Conservation (phyloP, 2,329 filamentous ascomycete genomes). For the Diaporthe australafricana region DNA sequence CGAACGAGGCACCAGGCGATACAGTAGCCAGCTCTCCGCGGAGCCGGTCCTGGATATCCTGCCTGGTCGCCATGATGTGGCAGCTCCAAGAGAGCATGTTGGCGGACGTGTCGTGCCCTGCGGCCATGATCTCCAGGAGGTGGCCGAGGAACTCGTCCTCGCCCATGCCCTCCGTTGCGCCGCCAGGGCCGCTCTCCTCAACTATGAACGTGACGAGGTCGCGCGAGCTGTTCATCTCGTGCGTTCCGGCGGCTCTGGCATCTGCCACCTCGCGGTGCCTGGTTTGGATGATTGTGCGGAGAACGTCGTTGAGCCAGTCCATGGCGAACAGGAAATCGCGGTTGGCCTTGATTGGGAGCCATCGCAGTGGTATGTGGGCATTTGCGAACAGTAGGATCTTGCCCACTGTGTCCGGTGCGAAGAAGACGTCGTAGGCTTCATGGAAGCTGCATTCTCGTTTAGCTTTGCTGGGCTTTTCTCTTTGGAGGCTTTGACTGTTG, state of each 20-base stretch:
- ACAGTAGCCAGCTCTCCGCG: conserved; percentile 45
- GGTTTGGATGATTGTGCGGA: conserved; percentile 47
- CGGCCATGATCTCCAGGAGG: conserved; percentile 42
- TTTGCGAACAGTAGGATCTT: conserved; percentile 48
- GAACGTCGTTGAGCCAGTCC: conserved; percentile 47
- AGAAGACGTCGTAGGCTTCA: conserved; percentile 46
- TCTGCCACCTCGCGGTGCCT: conserved; percentile 45
- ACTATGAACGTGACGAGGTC: conserved; percentile 46
- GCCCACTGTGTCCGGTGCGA: conserved; percentile 44
- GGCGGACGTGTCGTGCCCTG: conserved; percentile 51
- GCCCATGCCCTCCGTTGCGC: conserved; percentile 36
- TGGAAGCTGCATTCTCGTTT: conserved; percentile 40
- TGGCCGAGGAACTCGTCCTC: conserved; percentile 44
- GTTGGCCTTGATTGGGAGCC: conserved; percentile 54
- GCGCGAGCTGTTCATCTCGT: conserved; percentile 31
- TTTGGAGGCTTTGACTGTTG: background rate
- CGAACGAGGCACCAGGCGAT: background rate
- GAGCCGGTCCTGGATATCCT: conserved; percentile 46
- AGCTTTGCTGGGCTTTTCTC: background rate
- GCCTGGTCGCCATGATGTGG: conserved; percentile 47
- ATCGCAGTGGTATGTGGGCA: conserved; percentile 37
- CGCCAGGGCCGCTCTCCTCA: conserved; percentile 39
- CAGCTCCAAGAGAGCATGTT: conserved; percentile 48
- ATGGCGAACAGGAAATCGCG: conserved; percentile 50
- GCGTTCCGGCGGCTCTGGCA: conserved; percentile 39